These are phyloP conservation scores for Aspergillus floridensis DNA, from an alignment of 2,329 filamentous ascomycete species.

Conservation along the genomic window DNA sequence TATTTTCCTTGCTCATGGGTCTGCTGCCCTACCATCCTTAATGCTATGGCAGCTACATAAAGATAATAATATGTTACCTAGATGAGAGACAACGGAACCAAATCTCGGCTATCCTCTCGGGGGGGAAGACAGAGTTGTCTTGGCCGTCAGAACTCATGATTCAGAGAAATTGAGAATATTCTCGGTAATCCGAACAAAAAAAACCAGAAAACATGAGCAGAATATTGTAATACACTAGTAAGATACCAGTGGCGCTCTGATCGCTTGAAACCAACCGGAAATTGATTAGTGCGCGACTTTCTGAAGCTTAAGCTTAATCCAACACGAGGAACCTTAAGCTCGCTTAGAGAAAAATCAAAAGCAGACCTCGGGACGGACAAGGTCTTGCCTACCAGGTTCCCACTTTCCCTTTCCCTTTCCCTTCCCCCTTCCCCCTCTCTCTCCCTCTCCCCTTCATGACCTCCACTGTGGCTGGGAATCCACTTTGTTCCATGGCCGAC, in stretches of 20 bases:
- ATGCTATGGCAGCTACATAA: background rate
- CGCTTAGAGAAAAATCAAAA: slow-evolving; percentile 28
- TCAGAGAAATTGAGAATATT: slow-evolving; percentile 6
- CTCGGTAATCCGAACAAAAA: slow-evolving; percentile 2
- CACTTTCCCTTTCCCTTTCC: background rate
- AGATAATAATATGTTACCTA: background rate
- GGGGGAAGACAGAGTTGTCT: background rate
- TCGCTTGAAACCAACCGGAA: slow-evolving; percentile 28
- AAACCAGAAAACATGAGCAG: background rate
- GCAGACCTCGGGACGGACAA: background rate
- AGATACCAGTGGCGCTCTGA: slow-evolving; percentile 33
- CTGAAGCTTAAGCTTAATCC: slow-evolving; percentile 47
- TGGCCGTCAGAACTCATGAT: background rate
- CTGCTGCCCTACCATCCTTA: no score
- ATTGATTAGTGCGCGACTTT: slow-evolving; percentile 35
- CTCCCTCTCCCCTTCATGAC: background rate
- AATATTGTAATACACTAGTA: slow-evolving; percentile 16
- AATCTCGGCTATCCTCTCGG: background rate
- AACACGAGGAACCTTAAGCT: slow-evolving; percentile 43
- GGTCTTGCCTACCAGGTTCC: background rate
- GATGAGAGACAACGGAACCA: slow-evolving; percentile 2
- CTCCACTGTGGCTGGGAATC: slow-evolving; percentile 7
- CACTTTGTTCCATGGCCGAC: slow-evolving; percentile 7
- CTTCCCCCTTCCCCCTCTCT: background rate
- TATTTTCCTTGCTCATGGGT: background rate